A percentile compares a stretch with the other conserved stretches of the same genome.
Evolutionary conservation across 2,329 filamentous ascomycete species (phyloP).

Genomic region (Phaeomoniella chlamydospora): DNA sequence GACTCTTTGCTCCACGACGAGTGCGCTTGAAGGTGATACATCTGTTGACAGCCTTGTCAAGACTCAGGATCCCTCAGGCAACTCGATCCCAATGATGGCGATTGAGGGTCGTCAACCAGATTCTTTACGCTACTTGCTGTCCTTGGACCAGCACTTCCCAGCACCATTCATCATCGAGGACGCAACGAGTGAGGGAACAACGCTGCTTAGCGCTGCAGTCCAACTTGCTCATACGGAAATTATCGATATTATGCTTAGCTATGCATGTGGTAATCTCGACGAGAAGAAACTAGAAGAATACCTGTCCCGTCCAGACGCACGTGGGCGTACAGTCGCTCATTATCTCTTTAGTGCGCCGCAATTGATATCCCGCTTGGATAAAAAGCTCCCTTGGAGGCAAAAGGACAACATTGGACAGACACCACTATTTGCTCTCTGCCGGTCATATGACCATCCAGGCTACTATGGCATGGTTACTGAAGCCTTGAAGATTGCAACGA

Average conservation of each 20-base stretch:
- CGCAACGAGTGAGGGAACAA: slow-evolving; percentile 78
- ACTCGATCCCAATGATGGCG: slow-evolving; percentile 82
- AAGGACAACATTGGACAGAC: slow-evolving; percentile 95
- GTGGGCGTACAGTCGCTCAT: slow-evolving; percentile 83
- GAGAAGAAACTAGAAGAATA: slow-evolving; percentile 50
- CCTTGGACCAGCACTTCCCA: slow-evolving; percentile 62
- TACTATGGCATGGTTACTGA: slow-evolving; percentile 80
- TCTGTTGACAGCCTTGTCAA: slow-evolving; percentile 54
- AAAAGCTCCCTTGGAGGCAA: slow-evolving; percentile 71
- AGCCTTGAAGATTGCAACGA: slow-evolving; percentile 59
- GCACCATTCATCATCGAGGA: slow-evolving; percentile 61
- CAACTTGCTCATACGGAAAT: slow-evolving; percentile 66
- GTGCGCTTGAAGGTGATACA: slow-evolving; percentile 68
- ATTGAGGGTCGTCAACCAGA: slow-evolving; percentile 58
- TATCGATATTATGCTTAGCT: slow-evolving; percentile 61
- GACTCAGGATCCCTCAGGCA: slow-evolving; percentile 51
- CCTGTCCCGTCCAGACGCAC: slow-evolving; percentile 60
- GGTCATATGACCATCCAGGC: slow-evolving; percentile 83
- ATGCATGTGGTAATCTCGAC: slow-evolving; percentile 44
- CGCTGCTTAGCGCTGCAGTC: slow-evolving; percentile 75
- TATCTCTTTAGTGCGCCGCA: slow-evolving; percentile 86
- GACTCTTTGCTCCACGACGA: slow-evolving; percentile 60
- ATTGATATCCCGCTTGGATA: slow-evolving; percentile 63
- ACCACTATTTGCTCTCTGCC: slow-evolving; percentile 86
- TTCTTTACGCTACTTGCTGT: slow-evolving; percentile 66